These are phyloP conservation scores for Umbelopsis sp. DNA, from an alignment of 371 early-diverging fungal genomes.

Conservation along the genomic window DNA sequence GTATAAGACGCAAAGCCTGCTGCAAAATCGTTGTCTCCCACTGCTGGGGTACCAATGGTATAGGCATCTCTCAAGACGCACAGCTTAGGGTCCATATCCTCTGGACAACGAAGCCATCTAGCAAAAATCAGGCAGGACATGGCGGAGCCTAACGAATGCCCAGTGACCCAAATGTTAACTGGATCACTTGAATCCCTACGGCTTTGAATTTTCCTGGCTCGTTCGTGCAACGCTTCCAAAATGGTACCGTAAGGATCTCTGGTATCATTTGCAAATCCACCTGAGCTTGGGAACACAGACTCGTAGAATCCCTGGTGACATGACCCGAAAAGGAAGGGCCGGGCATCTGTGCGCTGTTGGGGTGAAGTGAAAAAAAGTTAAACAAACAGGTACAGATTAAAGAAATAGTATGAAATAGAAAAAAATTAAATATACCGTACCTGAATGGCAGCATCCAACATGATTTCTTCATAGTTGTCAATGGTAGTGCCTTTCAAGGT, in stretches of 20 bases:
- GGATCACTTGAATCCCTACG: conserved; percentile 30
- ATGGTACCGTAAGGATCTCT: conserved; percentile 51
- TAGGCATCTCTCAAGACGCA: conserved; percentile 45
- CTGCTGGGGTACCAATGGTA: conserved; percentile 46
- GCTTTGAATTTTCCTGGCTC: conserved; percentile 31
- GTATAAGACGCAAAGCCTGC: conserved; percentile 37
- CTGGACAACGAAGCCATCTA: conserved; percentile 43
- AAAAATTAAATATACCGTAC: not conserved
- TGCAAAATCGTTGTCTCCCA: conserved; percentile 52
- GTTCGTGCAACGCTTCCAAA: conserved; percentile 38
- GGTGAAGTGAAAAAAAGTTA: not conserved
- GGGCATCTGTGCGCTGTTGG: conserved; percentile 35
- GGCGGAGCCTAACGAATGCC: conserved; percentile 58
- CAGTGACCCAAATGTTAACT: conserved; percentile 54
- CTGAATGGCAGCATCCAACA: conserved; percentile 44
- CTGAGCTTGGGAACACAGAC: conserved; percentile 33
- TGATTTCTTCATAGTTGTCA: conserved; percentile 45
- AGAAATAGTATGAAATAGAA: not conserved
- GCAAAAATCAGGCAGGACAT: conserved; percentile 51
- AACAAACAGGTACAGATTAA: not conserved
- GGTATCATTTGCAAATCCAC: conserved; percentile 26
- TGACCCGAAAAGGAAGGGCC: conserved; percentile 41
- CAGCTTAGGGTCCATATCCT: conserved; percentile 31
- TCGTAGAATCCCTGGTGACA: conserved; percentile 48
- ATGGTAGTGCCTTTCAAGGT: conserved; percentile 54